Evolutionary conservation across 2,329 filamentous ascomycete species (phyloP).

Genomic region (Alternaria postmessia): DNA sequence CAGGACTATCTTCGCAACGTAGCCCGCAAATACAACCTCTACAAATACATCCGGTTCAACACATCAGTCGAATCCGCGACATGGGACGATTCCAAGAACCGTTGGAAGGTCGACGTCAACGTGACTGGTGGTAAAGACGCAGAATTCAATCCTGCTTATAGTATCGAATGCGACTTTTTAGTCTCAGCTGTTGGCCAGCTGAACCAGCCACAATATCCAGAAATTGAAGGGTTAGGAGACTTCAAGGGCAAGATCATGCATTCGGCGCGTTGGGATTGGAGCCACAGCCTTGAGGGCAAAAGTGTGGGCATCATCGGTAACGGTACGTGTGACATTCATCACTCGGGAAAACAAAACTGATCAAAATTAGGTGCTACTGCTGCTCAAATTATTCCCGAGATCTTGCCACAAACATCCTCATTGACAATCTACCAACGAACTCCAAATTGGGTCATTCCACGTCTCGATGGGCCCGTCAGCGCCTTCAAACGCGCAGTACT

Average conservation of each 20-base stretch:
- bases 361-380: slow-evolving; percentile 59
- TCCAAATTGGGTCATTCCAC: slow-evolving; percentile 67
- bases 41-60: slow-evolving; percentile 66
- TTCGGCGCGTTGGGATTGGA: slow-evolving; percentile 68
- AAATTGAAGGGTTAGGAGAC: slow-evolving; percentile 57
- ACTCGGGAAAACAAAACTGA: slow-evolving; percentile 5
- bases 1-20: slow-evolving; percentile 61
- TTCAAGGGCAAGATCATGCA: slow-evolving; percentile 65
- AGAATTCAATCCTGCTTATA: slow-evolving; percentile 62
- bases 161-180: slow-evolving; percentile 64
- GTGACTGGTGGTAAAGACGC: slow-evolving; percentile 63
- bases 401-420: slow-evolving; percentile 59
- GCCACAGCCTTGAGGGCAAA: slow-evolving; percentile 62
- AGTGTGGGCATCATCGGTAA: slow-evolving; percentile 68
- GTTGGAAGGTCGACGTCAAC: slow-evolving; percentile 61
- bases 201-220: slow-evolving; percentile 62
- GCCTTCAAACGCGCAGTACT: slow-evolving; percentile 54
- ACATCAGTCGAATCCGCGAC: slow-evolving; percentile 60
- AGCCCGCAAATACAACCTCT: slow-evolving; percentile 63
- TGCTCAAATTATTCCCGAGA: slow-evolving; percentile 66
- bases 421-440: slow-evolving; percentile 66
- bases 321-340: slow-evolving; percentile 46
- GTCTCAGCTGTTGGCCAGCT: slow-evolving; percentile 67
- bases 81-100: slow-evolving; percentile 63
- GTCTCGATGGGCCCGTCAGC: slow-evolving; percentile 59